Evolutionary conservation across 441 rosid genomes (phyloP), one percentile per base, ranked within the genome.

Genomic region (Populus hybrid): DNA sequence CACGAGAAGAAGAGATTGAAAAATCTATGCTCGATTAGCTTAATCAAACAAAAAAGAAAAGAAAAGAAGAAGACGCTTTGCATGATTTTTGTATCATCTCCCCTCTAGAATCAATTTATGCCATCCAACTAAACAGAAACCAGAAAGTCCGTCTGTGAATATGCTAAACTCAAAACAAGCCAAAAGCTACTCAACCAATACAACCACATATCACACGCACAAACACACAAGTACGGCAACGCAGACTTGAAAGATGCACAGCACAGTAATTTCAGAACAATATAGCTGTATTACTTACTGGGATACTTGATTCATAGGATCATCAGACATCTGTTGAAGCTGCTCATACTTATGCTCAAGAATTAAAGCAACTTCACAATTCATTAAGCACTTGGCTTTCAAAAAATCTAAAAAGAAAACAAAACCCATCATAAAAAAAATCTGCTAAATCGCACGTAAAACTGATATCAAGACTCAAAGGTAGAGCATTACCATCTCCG

Each of bases 341-440:
- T 95, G 97, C 79, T 95, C 94, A 75, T 84, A 91, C 79, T 94
- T 94, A 82, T 91, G 99, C 68, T 95, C 92, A n/a, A 94, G 94
- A 82, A 95, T 94, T 82, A 95, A 86, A 7, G 98, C 84, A 24
- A 95, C 99, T 85, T 95, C 98, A 69, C 97, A 95, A 79, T 95
- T 95, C 99, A 93, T 95, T 76, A 95, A 90, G 73, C 98, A 95
- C 85, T 95, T 95, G 4, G 98, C 98, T 91, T 93, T 95, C 89
- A 93, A 79, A 85, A 95, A 95, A 83, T 92, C 98, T 93, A 78
- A 6, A 42, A 7, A 67, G 30, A 73, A 4, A 38, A 3, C 6
- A 68, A 65, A 67, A 68, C 34, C 61, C 67, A 71, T 57, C 67
- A 72, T 16, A 19, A 66, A 32, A 61, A 8, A 24, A 9, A 14